These are phyloP conservation scores for Schwanniomyces occidentalis DNA, from an alignment of 805 yeast genomes.

Conservation along the genomic window DNA sequence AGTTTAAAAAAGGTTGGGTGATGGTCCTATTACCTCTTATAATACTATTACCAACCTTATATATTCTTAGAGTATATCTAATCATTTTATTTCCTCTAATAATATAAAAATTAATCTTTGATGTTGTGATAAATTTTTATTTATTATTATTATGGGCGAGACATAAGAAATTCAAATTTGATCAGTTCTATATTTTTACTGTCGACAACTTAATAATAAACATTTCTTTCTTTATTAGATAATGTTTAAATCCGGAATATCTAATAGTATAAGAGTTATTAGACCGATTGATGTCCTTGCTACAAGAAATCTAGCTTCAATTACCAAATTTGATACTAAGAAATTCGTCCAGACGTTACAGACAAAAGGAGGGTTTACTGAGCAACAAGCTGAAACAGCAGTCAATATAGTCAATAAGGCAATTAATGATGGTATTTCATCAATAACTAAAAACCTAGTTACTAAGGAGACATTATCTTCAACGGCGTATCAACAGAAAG, in stretches of 20 bases:
- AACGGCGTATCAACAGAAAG: slow-evolving; percentile 91
- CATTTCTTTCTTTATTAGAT: too few relatives aligned
- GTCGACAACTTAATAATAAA: too few relatives aligned
- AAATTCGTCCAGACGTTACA: slow-evolving; percentile 66
- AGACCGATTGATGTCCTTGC: neutral
- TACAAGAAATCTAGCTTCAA: slow-evolving; percentile 20
- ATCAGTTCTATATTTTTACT: too few relatives aligned
- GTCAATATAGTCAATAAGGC: slow-evolving; percentile 72
- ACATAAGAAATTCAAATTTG: too few relatives aligned
- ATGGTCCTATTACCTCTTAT: too few relatives aligned
- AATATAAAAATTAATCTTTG: neutral
- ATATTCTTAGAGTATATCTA: neutral
- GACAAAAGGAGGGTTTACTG: slow-evolving; percentile 65
- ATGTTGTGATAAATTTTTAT: neutral
- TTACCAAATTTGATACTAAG: slow-evolving; percentile 71
- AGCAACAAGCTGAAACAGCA: slow-evolving; percentile 77
- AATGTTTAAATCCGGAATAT: slow-evolving; percentile 1
- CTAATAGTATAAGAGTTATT: neutral
- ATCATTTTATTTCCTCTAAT: neutral
- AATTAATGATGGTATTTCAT: slow-evolving; percentile 74
- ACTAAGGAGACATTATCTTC: slow-evolving; percentile 80
- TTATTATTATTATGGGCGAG: too few relatives aligned
- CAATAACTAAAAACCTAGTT: slow-evolving; percentile 76
- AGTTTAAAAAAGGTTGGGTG: neutral
- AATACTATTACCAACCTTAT: neutral